Conservation (phyloP, 345 rosid genomes). For the Diplotaxis tenuifolia region DNA sequence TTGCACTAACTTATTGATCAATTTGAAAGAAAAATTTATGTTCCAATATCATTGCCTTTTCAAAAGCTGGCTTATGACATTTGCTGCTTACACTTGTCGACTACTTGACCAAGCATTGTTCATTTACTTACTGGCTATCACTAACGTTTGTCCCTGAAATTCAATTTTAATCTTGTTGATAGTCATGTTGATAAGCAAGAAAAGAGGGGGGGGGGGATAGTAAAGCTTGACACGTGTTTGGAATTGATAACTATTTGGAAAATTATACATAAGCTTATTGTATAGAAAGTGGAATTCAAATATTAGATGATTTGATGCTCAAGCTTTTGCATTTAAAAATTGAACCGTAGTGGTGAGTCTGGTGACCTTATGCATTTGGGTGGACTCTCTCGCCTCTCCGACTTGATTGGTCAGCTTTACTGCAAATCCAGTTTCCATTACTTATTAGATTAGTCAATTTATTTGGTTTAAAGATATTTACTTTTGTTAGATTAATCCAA, state of each 20-base stretch:
- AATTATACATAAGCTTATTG: too few relatives aligned
- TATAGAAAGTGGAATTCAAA: neutral
- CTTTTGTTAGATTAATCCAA: conserved; percentile 14
- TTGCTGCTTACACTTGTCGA: conserved; percentile 37
- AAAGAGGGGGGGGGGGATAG: too few relatives aligned
- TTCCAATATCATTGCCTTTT: conserved; percentile 9
- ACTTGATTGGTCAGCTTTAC: conserved; percentile 61
- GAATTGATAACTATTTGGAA: neutral
- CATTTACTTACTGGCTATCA: conserved; percentile 14
- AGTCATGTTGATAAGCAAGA: neutral
- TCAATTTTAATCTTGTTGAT: conserved; percentile 1
- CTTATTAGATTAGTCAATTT: conserved; percentile 15
- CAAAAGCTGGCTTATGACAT: conserved; percentile 27
- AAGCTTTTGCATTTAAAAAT: neutral
- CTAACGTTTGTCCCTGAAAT: neutral
- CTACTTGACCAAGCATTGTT: neutral
- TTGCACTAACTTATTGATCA: conserved; percentile 37
- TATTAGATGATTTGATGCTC: conserved; percentile 16
- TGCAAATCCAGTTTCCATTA: conserved; percentile 26
- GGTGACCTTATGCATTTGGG: conserved; percentile 50
- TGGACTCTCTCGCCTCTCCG: conserved; percentile 73
- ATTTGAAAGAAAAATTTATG: conserved; percentile 33
- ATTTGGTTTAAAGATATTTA: neutral
- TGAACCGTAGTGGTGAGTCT: conserved; percentile 44
- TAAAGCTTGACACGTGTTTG: conserved; percentile 22